These are phyloP conservation scores for Annulohypoxylon bovei DNA, from an alignment of 495 filamentous ascomycete species.

Conservation along the genomic window DNA sequence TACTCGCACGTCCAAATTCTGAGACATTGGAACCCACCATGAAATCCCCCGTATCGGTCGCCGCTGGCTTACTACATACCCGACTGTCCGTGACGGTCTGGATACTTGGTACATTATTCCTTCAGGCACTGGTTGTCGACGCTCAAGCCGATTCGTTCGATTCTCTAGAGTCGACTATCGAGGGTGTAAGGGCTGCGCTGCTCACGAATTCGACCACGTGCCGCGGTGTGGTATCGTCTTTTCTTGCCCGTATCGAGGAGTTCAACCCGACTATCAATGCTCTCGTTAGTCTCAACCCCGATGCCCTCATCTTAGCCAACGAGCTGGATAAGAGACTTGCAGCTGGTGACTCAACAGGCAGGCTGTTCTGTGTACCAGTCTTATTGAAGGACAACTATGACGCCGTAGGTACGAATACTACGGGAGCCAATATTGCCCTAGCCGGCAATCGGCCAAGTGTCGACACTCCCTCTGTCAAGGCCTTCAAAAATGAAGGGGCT, in stretches of 20 bases:
- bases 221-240: constrained; percentile 61
- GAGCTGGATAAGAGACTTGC: constrained; percentile 56
- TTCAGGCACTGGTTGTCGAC: background rate
- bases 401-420: constrained; percentile 63
- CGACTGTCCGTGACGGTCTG: constrained; percentile 13
- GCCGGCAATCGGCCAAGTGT: constrained; percentile 51
- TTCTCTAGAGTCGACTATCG: constrained; percentile 65
- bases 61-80: constrained; percentile 18
- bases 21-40: constrained; percentile 16
- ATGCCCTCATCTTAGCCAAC: constrained; percentile 60
- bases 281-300: constrained; percentile 63
- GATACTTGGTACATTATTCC: constrained; percentile 16
- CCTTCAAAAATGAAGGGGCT: constrained; percentile 64
- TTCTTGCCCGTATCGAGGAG: constrained; percentile 63
- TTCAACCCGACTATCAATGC: constrained; percentile 68
- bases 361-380: constrained; percentile 67
- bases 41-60: constrained; percentile 4
- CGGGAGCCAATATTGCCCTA: constrained; percentile 62
- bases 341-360: constrained; percentile 55
- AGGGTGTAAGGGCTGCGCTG: constrained; percentile 62
- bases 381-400: constrained; percentile 73
- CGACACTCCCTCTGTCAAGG: constrained; percentile 62
- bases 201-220: constrained; percentile 60
- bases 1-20: background rate
- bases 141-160: constrained; percentile 52